Percentiles rank a stretch among this genome's conserved stretches.
These are phyloP conservation scores for Trichoderma sp. DNA, from an alignment of 2,329 filamentous ascomycete genomes.

Conservation along the genomic window DNA sequence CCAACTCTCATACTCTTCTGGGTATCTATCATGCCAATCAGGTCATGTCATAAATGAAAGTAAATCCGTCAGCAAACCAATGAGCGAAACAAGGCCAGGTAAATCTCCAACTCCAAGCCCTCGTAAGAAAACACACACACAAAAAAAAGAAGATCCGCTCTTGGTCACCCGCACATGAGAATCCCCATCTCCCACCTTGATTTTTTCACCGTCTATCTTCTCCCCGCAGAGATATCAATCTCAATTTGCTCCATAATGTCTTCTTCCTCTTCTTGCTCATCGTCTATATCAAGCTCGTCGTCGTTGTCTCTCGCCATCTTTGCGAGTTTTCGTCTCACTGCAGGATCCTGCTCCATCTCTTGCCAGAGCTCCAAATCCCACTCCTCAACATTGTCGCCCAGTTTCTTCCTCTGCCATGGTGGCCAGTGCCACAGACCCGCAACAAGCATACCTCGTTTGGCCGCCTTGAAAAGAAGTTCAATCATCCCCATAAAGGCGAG, in stretches of 20 bases:
- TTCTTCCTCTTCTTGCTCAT: constrained; percentile 29
- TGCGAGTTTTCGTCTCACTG: constrained; percentile 48
- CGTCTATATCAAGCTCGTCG: constrained; percentile 30
- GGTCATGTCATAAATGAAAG: constrained; percentile 24
- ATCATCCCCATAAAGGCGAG: constrained; percentile 63
- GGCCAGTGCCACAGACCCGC: constrained; percentile 54
- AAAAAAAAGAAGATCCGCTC: constrained; percentile 11
- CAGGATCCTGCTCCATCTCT: constrained; percentile 58
- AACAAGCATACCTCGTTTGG: constrained; percentile 52
- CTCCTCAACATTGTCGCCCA: constrained; percentile 50
- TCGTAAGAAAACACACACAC: neutral
- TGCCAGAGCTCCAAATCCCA: constrained; percentile 62
- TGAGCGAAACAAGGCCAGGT: neutral
- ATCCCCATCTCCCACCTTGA: neutral
- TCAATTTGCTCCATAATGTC: constrained; percentile 25
- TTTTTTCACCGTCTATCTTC: neutral
- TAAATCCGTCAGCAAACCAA: neutral
- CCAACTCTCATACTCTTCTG: neutral
- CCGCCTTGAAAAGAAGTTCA: constrained; percentile 63
- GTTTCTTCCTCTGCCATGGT: constrained; percentile 45
- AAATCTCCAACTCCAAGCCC: neutral
- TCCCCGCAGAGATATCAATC: constrained; percentile 26
- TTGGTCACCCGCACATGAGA: neutral
- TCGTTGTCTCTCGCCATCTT: constrained; percentile 46
- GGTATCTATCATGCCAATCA: constrained; percentile 27